Percentiles rank a stretch among this genome's conserved stretches.
phyloP scores from a whole-genome alignment of 176 grass and related monocot genomes.

The Chrysopogon serrulatus region DNA sequence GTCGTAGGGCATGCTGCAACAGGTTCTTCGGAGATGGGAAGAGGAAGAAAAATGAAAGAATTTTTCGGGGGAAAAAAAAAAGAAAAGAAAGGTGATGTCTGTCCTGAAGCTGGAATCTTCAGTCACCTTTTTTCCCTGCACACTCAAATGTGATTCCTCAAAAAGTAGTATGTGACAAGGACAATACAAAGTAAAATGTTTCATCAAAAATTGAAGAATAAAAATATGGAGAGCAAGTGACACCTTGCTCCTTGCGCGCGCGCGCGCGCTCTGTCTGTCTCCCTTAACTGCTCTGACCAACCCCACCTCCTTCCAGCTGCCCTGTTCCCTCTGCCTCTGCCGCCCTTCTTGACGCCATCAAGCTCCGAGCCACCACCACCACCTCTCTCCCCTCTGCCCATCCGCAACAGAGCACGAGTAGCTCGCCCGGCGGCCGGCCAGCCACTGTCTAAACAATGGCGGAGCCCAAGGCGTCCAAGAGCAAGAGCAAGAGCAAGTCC shows the following conservation, averaged over 20 bases:
- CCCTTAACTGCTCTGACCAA: slow-evolving; percentile 25
- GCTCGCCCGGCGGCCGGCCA: not conserved
- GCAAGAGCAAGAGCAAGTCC: slow-evolving; percentile 25
- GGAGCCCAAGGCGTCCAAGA: slow-evolving; percentile 45
- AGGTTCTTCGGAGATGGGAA: not conserved
- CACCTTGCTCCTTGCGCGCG: not conserved
- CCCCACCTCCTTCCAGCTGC: slow-evolving; percentile 20
- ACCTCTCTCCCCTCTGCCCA: not conserved
- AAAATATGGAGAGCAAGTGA: not conserved
- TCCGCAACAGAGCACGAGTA: not conserved
- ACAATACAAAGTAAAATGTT: not conserved
- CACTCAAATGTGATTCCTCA: slow-evolving; percentile 25
- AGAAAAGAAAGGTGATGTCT: not conserved
- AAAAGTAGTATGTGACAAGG: not conserved
- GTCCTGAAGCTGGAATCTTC: not conserved
- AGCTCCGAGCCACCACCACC: not conserved
- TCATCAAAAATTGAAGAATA: not conserved
- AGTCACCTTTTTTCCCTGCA: not conserved
- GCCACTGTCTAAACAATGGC: slow-evolving; percentile 30
- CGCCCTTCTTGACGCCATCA: not conserved
- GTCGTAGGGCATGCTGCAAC: not conserved
- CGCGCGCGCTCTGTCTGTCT: not conserved
- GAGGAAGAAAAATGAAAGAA: too few relatives aligned
- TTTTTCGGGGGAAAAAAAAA: too few relatives aligned
- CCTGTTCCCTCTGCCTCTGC: not conserved